A percentile compares a stretch with the other conserved stretches of the same genome.
Evolutionary conservation across 2,329 filamentous ascomycete genomes (phyloP).

Genomic region (Colletotrichum viniferum): DNA sequence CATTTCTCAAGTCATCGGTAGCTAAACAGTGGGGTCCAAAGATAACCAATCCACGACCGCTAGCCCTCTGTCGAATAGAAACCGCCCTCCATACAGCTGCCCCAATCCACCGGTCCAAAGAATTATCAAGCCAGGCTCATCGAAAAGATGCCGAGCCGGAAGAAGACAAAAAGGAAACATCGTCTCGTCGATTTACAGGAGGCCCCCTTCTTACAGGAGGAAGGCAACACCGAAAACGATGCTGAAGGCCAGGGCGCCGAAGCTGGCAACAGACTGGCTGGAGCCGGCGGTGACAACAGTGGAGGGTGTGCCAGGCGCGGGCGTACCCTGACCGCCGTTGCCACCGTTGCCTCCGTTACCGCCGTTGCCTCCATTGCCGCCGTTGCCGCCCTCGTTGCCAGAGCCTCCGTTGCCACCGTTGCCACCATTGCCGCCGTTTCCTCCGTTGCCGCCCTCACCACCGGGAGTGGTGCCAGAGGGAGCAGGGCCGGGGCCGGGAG

Average conservation of each 20-base stretch:
- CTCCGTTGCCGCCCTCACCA: neutral
- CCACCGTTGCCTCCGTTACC: neutral
- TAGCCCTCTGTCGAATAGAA: constrained; percentile 13
- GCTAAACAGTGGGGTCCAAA: neutral
- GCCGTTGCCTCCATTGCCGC: neutral
- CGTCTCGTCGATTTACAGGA: neutral
- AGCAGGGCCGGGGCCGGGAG: neutral
- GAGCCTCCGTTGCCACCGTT: neutral
- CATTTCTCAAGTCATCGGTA: constrained; percentile 16
- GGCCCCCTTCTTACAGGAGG: constrained; percentile 6
- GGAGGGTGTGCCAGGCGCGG: neutral
- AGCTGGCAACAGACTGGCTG: constrained; percentile 19
- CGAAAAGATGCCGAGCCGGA: neutral
- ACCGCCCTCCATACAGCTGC: neutral
- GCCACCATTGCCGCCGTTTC: neutral
- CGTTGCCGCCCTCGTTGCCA: neutral
- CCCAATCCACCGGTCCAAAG: constrained; percentile 5
- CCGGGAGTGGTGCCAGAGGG: neutral
- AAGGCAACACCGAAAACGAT: constrained; percentile 9
- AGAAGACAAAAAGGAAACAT: neutral
- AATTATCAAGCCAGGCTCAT: neutral
- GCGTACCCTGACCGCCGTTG: neutral
- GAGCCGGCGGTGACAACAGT: constrained; percentile 13
- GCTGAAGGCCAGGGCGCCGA: constrained; percentile 21
- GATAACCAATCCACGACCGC: neutral